Base-by-base conservation (phyloP, 306 rosid species). In the Medicago ruthenica region DNA sequence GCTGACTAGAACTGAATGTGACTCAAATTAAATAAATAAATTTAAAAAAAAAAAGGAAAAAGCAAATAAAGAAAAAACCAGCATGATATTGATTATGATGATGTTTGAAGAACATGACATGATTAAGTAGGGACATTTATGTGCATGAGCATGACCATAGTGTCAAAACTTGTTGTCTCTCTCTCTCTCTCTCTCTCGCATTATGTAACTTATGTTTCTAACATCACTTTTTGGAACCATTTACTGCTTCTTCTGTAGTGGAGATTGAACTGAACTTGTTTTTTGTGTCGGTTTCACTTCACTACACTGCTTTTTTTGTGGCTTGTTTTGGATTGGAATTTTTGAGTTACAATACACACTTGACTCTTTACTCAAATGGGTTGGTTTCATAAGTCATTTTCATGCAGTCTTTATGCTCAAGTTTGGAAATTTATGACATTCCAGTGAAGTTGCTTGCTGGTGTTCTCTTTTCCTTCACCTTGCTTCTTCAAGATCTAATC, bases 401-500 rank as follows among this genome's bases (percentile, higher is more conserved):
- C 15, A 12, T 76, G 70, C 48, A 79, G 67, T 63, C 85, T 88
- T 85, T 83, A 57, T 61, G 77, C 77, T 85, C 75, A 88, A 86
- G 87, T 74, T 82, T 79, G 82, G 85, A 80, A 81, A 74, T 61
- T 82, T 70, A 85, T 90, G 88, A 86, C 85, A 84, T 76, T 85
- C 64, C 85, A 74, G 79, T 75, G 79, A 81, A 66, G 68, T 79
- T 40, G 81, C 58, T 85, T 86, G 39, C 76, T 85, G 83, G 81
- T 85, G 39, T 50, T 61, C 70, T 55, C 57, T 73, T 87, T 84
- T 84, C 58, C 92, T 83, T 83, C 78, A 77, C 62, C 66, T 85
- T 79, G 78, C 91, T 83, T 74, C 87, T 86, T 86, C 85, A 82
- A 90, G 98, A 90, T 95, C 97, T 86, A 84, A 85, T 90, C 90